Conservation (phyloP, 768 basidiomycete species). For the Pisolithus orientalis region DNA sequence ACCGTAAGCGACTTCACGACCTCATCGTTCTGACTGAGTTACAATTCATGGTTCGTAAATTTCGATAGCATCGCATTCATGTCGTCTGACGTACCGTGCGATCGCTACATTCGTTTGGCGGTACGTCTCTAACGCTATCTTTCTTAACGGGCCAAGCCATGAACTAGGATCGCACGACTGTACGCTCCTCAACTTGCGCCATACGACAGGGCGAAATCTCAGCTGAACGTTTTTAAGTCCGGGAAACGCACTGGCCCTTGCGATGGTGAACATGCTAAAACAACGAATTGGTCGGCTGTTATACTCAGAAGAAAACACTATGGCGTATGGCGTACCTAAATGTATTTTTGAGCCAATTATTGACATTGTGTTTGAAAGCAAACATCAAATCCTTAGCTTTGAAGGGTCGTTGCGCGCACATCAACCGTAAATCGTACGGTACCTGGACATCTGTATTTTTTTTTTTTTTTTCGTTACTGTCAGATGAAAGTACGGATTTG, state of each 20-base stretch:
- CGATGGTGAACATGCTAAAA: slow-evolving; percentile 32
- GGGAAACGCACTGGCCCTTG: slow-evolving; percentile 30
- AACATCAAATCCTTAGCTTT: slow-evolving; percentile 25
- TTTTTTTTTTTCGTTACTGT: not conserved
- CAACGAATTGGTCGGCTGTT: not conserved
- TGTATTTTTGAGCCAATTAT: slow-evolving; percentile 31
- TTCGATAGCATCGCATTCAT: not conserved
- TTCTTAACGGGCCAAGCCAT: slow-evolving; percentile 32
- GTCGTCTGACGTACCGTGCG: slow-evolving; percentile 27
- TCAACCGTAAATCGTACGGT: slow-evolving; percentile 22
- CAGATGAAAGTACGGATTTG: not conserved
- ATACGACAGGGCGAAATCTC: slow-evolving; percentile 14
- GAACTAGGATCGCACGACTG: slow-evolving; percentile 20
- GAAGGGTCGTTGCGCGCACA: slow-evolving; percentile 12
- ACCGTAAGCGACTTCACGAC: slow-evolving; percentile 28
- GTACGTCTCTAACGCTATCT: slow-evolving; percentile 32
- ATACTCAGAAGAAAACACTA: not conserved
- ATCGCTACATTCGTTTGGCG: slow-evolving; percentile 31
- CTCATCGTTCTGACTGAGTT: slow-evolving; percentile 24
- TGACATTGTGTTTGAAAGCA: slow-evolving; percentile 26
- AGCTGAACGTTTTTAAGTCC: slow-evolving; percentile 20
- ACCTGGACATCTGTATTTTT: slow-evolving; percentile 21
- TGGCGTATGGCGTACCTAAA: slow-evolving; percentile 18
- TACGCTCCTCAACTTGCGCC: slow-evolving; percentile 22
- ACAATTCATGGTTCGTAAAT: not conserved